Evolutionary conservation across 2,329 filamentous ascomycete species (phyloP).

Genomic region (Orbilia blumenaviensis): DNA sequence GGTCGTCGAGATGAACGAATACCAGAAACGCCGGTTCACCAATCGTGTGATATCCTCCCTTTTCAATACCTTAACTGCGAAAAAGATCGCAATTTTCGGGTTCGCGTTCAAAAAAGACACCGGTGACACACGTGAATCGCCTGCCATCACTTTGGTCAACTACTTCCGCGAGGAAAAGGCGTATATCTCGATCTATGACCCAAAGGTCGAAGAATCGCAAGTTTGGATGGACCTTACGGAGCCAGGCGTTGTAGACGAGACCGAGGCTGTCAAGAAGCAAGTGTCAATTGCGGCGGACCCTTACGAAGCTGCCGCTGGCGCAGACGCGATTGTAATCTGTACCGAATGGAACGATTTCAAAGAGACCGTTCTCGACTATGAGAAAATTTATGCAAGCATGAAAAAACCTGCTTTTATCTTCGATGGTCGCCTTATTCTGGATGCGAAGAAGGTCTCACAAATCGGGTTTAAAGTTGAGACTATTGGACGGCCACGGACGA

Average conservation of each 20-base stretch:
- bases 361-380: slow-evolving; percentile 63
- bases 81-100: slow-evolving; percentile 77
- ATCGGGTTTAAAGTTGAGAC: slow-evolving; percentile 59
- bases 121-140: slow-evolving; percentile 76
- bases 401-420: slow-evolving; percentile 65
- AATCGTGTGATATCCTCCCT: slow-evolving; percentile 72
- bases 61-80: slow-evolving; percentile 73
- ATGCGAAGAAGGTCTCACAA: slow-evolving; percentile 56
- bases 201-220: slow-evolving; percentile 62
- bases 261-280: slow-evolving; percentile 58
- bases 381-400: slow-evolving; percentile 63
- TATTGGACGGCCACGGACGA: slow-evolving; percentile 56
- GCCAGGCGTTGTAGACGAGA: slow-evolving; percentile 58
- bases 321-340: slow-evolving; percentile 65
- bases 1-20: slow-evolving; percentile 80
- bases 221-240: slow-evolving; percentile 59
- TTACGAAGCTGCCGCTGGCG: slow-evolving; percentile 63
- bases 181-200: slow-evolving; percentile 68
- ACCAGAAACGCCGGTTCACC: slow-evolving; percentile 75
- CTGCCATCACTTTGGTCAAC: slow-evolving; percentile 74
- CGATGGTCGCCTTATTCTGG: slow-evolving; percentile 62
- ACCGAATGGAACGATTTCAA: slow-evolving; percentile 68
- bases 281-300: slow-evolving; percentile 63
- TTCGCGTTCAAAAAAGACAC: slow-evolving; percentile 85
- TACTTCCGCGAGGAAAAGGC: slow-evolving; percentile 72